Evolutionary conservation across 768 basidiomycete species (phyloP), one percentile per base, ranked within the genome.

Genomic region (Tulasnella sp.): DNA sequence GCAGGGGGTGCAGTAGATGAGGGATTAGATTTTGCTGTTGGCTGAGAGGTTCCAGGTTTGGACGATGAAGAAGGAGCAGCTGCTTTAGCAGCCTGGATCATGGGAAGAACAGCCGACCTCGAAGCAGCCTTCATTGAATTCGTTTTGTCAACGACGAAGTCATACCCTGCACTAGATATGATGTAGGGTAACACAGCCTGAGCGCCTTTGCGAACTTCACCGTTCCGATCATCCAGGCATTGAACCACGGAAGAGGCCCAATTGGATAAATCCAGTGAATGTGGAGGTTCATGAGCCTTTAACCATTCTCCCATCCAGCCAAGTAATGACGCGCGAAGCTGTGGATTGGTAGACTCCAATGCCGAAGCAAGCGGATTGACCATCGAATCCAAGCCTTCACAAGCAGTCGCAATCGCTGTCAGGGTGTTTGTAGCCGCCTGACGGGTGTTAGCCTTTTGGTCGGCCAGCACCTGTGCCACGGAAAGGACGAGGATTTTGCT

Each of bases 61-160:
- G n/a, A n/a, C n/a, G n/a, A n/a, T n/a, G n/a, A n/a, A 12, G 60
- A 48, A 20, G 79, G 77, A 0, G 59, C 60, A 3, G 53, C 44
- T 8, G 41, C 49, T 35, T 65, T 61, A 28, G 90, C 88, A 9
- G 83, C 81, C 62, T 95, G 86, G 53, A 99, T 88, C 31, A 96
- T 70, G 8, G 92, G 91, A 8, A 83, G 66, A 5, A 90, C 87
- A 25, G 83, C 82, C 37, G 76, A 68, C 48, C 81, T 81, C 8
- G 91, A 92, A 0, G 95, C 95, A 25, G 93, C 84, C 62, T 98
- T 99, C 54, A 99, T 70, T 0, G 79, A 77, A 55, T 74, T 79
- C 9, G 90, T 84, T 65, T 90, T 81, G 31, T 86, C 79, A 71
- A 95, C 71, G 44, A 98, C 81, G 59, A 78, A 78, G 57, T 90